Conservation (phyloP, 768 basidiomycete species). For the Boletus pseudo-olivaceus region DNA sequence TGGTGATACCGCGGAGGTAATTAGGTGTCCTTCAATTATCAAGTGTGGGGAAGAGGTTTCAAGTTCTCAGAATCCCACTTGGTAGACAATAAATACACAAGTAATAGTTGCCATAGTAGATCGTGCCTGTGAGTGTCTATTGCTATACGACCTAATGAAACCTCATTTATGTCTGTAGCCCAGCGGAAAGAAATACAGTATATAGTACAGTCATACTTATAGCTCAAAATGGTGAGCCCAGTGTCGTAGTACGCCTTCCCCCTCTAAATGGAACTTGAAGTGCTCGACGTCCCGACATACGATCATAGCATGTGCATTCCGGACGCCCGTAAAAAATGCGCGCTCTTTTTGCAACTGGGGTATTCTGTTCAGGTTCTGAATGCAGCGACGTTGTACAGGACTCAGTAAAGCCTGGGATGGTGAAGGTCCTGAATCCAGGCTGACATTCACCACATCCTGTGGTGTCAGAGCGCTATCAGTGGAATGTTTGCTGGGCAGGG, state of each 20-base stretch:
- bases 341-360: constrained; percentile 67
- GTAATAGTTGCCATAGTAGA: neutral
- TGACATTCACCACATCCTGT: neutral
- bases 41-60: neutral
- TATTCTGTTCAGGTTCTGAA: constrained; percentile 59
- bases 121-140: neutral
- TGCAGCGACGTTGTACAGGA: constrained; percentile 54
- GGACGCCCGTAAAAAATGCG: constrained; percentile 56
- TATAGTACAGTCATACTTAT: constrained; percentile 16
- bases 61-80: neutral
- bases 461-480: neutral
- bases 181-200: neutral
- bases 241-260: constrained; percentile 65
- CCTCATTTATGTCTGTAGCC: neutral
- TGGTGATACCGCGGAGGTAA: constrained; percentile 1
- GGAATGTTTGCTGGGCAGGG: neutral
- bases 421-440: constrained; percentile 5
- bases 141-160: neutral
- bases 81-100: neutral
- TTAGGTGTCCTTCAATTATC: constrained; percentile 11
- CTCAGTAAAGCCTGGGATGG: constrained; percentile 47
- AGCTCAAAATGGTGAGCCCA: constrained; percentile 64
- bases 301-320: constrained; percentile 71
- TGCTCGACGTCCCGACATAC: constrained; percentile 63
- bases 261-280: constrained; percentile 54